Evolutionary conservation across 73 alveolate genomes (phyloP), one percentile per base, ranked within the genome.

Genomic region (Diophrys sp.): DNA sequence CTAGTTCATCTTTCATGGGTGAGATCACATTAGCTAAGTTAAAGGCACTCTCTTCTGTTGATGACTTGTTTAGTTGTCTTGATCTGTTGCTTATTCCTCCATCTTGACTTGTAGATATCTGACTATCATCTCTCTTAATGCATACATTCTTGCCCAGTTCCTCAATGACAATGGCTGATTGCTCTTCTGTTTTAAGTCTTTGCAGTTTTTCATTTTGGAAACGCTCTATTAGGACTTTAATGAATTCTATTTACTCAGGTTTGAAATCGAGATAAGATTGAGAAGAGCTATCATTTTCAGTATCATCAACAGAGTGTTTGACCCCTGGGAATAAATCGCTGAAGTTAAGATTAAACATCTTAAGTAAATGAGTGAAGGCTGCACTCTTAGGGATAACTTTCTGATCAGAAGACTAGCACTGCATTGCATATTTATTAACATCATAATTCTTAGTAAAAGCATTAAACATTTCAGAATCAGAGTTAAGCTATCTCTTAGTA

Each of bases 81-180:
- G n/a, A n/a, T n/a, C n/a, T n/a, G n/a, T n/a, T n/a, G n/a, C n/a
- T n/a, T n/a, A n/a, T n/a, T n/a, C n/a, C n/a, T n/a, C n/a, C n/a
- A n/a, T n/a, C n/a, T n/a, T n/a, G n/a, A n/a, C n/a, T n/a, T n/a
- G n/a, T n/a, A n/a, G n/a, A n/a, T n/a, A n/a, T n/a, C n/a, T n/a
- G n/a, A n/a, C n/a, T n/a, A n/a, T n/a, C n/a, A n/a, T n/a, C n/a
- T n/a, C n/a, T n/a, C n/a, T n/a, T n/a, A n/a, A n/a, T 68, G 5
- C 75, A 25, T 2, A 68, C 31, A 2, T 44, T 68, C 24, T 68
- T 68, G 24, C 75, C 75, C 5, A 68, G 55, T 24, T 68, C 75
- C 24, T 68, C 75, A 28, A 68, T 68, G 44, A 68, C 75, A 28
- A 68, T 31, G 2, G 54, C 75, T 11, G 75, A 68, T 68, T 68